phyloP scores from a whole-genome alignment of 768 basidiomycete genomes.

The Terana coerulea region DNA sequence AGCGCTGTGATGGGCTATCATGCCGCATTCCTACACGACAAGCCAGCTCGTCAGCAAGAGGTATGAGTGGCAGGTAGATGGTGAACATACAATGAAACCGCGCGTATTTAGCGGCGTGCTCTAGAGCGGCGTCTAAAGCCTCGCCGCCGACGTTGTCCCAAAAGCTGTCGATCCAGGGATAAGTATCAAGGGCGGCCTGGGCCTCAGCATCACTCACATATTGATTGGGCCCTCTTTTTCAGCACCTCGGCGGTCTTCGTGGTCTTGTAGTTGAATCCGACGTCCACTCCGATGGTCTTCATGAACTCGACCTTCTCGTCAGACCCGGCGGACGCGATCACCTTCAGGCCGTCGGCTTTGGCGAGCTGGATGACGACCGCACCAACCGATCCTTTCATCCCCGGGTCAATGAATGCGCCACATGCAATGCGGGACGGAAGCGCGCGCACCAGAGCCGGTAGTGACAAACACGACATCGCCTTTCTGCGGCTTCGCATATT shows the following conservation, averaged over 20 bases:
- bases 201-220: slow-evolving; percentile 31
- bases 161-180: slow-evolving; percentile 15
- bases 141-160: slow-evolving; percentile 30
- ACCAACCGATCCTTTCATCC: slow-evolving; percentile 47
- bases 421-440: background rate
- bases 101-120: slow-evolving; percentile 11
- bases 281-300: slow-evolving; percentile 57
- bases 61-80: background rate
- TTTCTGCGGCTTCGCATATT: slow-evolving; percentile 37
- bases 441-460: slow-evolving; percentile 34
- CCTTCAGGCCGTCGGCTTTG: slow-evolving; percentile 44
- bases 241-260: slow-evolving; percentile 48
- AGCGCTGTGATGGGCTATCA: slow-evolving; percentile 25
- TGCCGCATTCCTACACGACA: slow-evolving; percentile 24
- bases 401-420: background rate
- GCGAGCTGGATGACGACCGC: slow-evolving; percentile 50
- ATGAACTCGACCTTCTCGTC: slow-evolving; percentile 68
- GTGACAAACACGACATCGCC: slow-evolving; percentile 50
- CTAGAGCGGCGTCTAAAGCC: slow-evolving; percentile 23
- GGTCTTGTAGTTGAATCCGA: slow-evolving; percentile 74
- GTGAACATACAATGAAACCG: slow-evolving; percentile 24
- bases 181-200: background rate
- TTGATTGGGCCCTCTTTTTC: slow-evolving; percentile 54
- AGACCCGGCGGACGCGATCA: slow-evolving; percentile 67
- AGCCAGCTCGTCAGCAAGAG: background rate